Base-by-base conservation (phyloP, 192 early-diverging fungal species). In the Jimgerdemannia lactiflua region DNA sequence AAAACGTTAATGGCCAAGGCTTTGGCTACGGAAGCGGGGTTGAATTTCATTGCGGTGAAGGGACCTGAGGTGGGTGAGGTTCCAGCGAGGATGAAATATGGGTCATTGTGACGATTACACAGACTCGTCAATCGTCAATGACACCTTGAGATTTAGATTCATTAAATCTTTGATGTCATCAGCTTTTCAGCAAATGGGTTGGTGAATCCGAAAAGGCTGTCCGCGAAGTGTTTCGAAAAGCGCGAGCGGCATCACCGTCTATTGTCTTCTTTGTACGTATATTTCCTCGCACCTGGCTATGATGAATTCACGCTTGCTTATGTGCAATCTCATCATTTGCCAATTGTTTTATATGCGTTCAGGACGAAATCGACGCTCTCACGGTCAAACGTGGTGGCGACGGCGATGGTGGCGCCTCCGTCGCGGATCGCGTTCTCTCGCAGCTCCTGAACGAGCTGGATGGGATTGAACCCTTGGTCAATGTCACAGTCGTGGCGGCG, bases 151-250 rank as follows among this genome's bases (percentile, higher is more conserved):
- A n/a, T 78, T 18, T 59, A 10, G 8, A 59, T 59, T 59, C 6
- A 59, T 14, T 59, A 59, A 59, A 10, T 6, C 8, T 59, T 18
- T 19, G n/a, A 14, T 77, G 9, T 18, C 43, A 67, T 7, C 70
- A 95, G 94, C 83, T 98, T 11, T 97, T 98, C 77, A 98, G 95
- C 86, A 99, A 98, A 80, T 99, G 96, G 96, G 98, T 99, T 6
- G 98, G 98, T 40, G 98, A 99, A 76, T 97, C 95, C 3, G 98
- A 99, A 82, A 97, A 97, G 84, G 96, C 96, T 4, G 93, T 99
- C 3, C 90, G 91, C 4, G 92, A 96, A 72, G 90, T 98, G n/a
- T 99, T 99, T 74, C 86, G 91, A 44, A 97, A 97, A 82, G 98
- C 98, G 9, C 82, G 98, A 7, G 94, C 94, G 3, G 97, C 97